These are phyloP conservation scores for Colletotrichum scovillei DNA, from an alignment of 2,329 filamentous ascomycete genomes.

Conservation along the genomic window DNA sequence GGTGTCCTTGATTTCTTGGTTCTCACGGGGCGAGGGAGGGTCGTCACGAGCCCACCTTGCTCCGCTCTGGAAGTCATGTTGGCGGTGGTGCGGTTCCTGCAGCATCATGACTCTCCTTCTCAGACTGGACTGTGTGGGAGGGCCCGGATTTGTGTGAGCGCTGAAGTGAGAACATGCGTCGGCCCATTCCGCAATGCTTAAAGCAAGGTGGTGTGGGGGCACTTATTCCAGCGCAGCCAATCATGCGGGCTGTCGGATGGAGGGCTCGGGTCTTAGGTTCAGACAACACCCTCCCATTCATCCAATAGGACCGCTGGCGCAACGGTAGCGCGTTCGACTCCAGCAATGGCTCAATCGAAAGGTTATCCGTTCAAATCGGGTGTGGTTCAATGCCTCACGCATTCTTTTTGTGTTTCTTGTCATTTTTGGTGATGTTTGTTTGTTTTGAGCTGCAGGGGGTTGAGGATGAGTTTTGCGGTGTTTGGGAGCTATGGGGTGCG, in stretches of 20 bases:
- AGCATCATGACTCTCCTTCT: slow-evolving; percentile 18
- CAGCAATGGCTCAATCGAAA: slow-evolving; percentile 28
- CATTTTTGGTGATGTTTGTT: neutral
- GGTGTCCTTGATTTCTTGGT: slow-evolving; percentile 10
- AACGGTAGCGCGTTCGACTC: slow-evolving; percentile 36
- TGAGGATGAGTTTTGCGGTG: neutral
- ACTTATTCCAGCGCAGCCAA: neutral
- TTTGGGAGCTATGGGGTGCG: too few relatives aligned
- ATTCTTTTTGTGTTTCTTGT: neutral
- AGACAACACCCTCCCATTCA: too few relatives aligned
- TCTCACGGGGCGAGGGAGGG: neutral
- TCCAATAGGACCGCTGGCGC: slow-evolving; percentile 24
- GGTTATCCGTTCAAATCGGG: slow-evolving; percentile 36
- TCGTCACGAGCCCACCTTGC: slow-evolving; percentile 16
- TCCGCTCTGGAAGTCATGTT: slow-evolving; percentile 31
- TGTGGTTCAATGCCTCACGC: slow-evolving; percentile 5
- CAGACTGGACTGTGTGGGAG: neutral
- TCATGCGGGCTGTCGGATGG: too few relatives aligned
- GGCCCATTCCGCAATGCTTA: slow-evolving; percentile 14
- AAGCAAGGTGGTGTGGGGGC: neutral
- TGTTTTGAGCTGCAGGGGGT: neutral
- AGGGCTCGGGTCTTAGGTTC: too few relatives aligned
- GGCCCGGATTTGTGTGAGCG: neutral
- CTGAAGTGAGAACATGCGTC: neutral
- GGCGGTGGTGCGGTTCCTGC: slow-evolving; percentile 14